Conservation (phyloP, 2,329 filamentous ascomycete species). For the Cladosporium velox region DNA sequence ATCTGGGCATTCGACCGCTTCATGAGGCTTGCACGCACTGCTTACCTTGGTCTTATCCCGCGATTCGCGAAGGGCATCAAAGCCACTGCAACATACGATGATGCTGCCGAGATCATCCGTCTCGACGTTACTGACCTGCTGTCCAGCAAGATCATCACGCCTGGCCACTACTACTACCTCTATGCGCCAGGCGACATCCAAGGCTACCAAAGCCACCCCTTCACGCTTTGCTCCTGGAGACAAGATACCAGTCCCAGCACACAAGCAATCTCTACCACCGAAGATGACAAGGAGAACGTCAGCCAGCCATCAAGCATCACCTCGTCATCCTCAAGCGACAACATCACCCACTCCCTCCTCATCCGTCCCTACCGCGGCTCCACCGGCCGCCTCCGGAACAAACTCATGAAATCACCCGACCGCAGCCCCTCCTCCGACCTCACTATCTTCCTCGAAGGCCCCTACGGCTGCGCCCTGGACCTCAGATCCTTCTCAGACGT, state of each 20-base stretch:
- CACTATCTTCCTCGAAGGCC: constrained; percentile 51
- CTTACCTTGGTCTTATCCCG: constrained; percentile 47
- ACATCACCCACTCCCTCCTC: constrained; percentile 46
- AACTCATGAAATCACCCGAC: constrained; percentile 36
- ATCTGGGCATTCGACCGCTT: constrained; percentile 56
- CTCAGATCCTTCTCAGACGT: constrained; percentile 45
- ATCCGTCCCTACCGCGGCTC: constrained; percentile 55
- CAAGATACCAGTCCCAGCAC: constrained; percentile 6
- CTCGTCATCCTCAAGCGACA: constrained; percentile 1
- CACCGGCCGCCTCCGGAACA: constrained; percentile 48
- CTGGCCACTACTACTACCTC: constrained; percentile 55
- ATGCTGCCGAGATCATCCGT: constrained; percentile 48
- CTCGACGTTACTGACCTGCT: constrained; percentile 47
- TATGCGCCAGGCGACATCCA: constrained; percentile 48
- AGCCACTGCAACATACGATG: constrained; percentile 47
- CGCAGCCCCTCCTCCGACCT: constrained; percentile 34
- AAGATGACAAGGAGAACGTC: constrained; percentile 2
- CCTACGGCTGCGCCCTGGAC: constrained; percentile 49
- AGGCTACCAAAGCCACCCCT: constrained; percentile 56
- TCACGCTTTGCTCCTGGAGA: constrained; percentile 45
- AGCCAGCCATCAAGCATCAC: constrained; percentile 20
- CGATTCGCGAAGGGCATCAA: constrained; percentile 31
- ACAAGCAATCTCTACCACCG: neutral
- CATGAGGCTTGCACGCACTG: constrained; percentile 47
- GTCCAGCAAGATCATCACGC: constrained; percentile 38